A percentile compares a stretch with the other conserved stretches of the same genome.
Evolutionary conservation across 2,329 filamentous ascomycete genomes (phyloP).

Genomic region (Penicillium crustosum): DNA sequence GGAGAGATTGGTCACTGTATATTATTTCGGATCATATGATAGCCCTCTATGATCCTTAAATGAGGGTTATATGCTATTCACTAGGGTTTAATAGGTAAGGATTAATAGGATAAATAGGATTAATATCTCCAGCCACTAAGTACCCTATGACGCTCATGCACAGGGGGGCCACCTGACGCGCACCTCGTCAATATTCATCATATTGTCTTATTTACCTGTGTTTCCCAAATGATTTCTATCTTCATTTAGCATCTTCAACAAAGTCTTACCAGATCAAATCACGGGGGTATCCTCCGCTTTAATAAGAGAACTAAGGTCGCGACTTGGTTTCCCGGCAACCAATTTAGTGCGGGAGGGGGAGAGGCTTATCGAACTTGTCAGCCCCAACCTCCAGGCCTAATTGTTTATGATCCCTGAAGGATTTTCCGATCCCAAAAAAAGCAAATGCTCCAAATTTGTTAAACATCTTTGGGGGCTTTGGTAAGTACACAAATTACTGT

Average conservation of each 20-base stretch:
- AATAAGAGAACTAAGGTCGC: not conserved
- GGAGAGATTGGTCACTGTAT: not conserved
- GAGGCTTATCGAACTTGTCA: slow-evolving; percentile 22
- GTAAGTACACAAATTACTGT: not conserved
- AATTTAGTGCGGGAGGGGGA: slow-evolving; percentile 9
- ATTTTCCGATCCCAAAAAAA: slow-evolving; percentile 1
- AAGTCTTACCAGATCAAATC: slow-evolving; percentile 12
- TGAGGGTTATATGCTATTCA: not conserved
- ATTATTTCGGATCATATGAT: not conserved
- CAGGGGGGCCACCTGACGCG: slow-evolving; percentile 15
- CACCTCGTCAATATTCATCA: slow-evolving; percentile 5
- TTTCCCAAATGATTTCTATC: too few relatives aligned
- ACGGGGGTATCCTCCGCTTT: not conserved
- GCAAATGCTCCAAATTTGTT: slow-evolving; percentile 17
- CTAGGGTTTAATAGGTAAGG: not conserved
- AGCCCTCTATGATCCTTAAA: not conserved
- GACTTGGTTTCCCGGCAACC: slow-evolving; percentile 13
- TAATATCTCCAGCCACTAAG: not conserved
- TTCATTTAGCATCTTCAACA: too few relatives aligned
- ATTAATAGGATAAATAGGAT: not conserved
- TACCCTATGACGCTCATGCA: slow-evolving; percentile 19
- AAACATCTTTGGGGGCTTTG: slow-evolving; percentile 14
- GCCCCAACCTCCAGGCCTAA: not conserved
- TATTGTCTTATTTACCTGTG: slow-evolving; percentile 2
- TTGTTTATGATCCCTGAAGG: slow-evolving; percentile 13